These are phyloP conservation scores for Aspergillus versicolor DNA, from an alignment of 2,329 filamentous ascomycete genomes.

Conservation along the genomic window DNA sequence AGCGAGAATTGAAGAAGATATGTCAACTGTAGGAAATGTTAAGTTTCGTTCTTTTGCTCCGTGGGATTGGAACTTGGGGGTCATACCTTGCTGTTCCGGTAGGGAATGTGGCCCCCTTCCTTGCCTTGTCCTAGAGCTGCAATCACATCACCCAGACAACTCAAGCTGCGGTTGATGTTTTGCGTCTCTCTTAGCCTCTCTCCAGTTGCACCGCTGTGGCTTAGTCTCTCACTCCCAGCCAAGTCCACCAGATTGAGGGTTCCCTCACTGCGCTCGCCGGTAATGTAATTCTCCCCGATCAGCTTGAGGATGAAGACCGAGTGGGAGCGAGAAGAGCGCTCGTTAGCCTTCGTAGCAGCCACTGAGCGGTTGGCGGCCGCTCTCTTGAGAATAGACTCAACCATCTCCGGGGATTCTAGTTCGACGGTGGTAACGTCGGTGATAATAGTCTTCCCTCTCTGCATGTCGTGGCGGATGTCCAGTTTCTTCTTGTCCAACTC, in stretches of 20 bases:
- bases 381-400: conserved; percentile 74
- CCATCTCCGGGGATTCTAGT: conserved; percentile 75
- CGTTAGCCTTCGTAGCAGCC: conserved; percentile 95
- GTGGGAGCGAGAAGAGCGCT: conserved; percentile 89
- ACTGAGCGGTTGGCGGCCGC: conserved; percentile 87
- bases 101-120: conserved; percentile 78
- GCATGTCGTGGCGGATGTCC: conserved; percentile 83
- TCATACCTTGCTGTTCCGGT: conserved; percentile 87
- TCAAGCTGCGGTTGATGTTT: conserved; percentile 94
- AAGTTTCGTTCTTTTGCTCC: not conserved
- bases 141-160: conserved; percentile 91
- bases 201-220: conserved; percentile 81
- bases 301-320: conserved; percentile 88
- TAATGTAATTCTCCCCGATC: conserved; percentile 66
- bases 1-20: conserved; percentile 93
- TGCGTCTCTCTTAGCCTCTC: conserved; percentile 91
- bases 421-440: conserved; percentile 74
- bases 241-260: conserved; percentile 95
- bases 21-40: conserved; percentile 61
- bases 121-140: conserved; percentile 83
- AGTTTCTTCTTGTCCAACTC: conserved; percentile 78
- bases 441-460: conserved; percentile 77
- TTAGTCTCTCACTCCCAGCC: conserved; percentile 86
- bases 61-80: not conserved
- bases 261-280: conserved; percentile 82